Base-by-base conservation (phyloP, 1,284 basidiomycete genomes). In the Cystobasidium sp. region DNA sequence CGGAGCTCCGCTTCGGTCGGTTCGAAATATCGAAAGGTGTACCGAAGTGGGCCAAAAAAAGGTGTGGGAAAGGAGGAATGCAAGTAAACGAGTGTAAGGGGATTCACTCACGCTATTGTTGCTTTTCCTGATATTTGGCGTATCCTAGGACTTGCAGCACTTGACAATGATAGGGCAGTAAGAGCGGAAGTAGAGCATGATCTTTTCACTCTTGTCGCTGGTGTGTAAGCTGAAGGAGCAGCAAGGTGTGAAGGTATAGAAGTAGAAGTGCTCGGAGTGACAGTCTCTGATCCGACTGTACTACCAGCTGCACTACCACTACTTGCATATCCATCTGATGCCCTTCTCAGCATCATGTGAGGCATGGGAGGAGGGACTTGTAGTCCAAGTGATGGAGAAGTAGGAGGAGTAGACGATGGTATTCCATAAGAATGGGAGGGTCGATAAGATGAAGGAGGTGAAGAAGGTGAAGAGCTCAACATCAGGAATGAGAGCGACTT, bases 121-220 rank as follows among this genome's bases (percentile, higher is more conserved):
- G 64, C 31, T n/a, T 53, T 52, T 52, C 49, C 64, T 53, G 51
- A 39, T 52, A 41, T 41, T 20, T 53, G 64, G 9, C 64, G 64
- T 46, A 16, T 9, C 9, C 64, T 43, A 53, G 20, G 7, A 7
- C 47, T 52, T 39, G 47, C 20, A n/a, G 64, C 20, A 22, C 47
- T 52, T 20, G 51, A 59, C 16, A 41, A 37, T n/a, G 46, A 62
- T 12, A 71, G 51, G 22, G 58, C 44, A 22, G 69, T 64, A 8
- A 71, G 22, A 24, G 69, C 69, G 46, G 69, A 71, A 41, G 69
- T 71, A 18, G 69, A 71, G 49, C 69, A 61, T 3, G 69, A 71
- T 37, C 69, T 59, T 20, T 59, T 52, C 6, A 71, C 69, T 51
- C 58, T 43, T 24, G 58, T 55, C 4, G 61, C 24, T 20, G 55